Conservation (phyloP, 495 filamentous ascomycete species). For the Gamarada debralockiae region DNA sequence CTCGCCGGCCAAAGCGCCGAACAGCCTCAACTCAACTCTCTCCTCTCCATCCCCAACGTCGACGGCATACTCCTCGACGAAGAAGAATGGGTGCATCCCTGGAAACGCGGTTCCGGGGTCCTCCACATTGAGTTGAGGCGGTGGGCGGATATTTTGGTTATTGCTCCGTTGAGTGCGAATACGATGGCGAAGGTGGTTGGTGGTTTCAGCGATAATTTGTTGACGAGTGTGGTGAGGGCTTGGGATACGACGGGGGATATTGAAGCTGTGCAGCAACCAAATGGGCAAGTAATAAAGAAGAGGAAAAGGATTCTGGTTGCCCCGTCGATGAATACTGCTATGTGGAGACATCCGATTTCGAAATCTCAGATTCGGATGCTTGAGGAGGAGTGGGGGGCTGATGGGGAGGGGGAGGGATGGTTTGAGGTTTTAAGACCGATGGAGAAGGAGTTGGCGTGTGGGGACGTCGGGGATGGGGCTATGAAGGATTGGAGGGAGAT, state of each 20-base stretch:
- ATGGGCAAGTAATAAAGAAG: not conserved
- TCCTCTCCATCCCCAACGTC: constrained; percentile 52
- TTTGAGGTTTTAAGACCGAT: constrained; percentile 66
- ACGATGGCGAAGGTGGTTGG: constrained; percentile 71
- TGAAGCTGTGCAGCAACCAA: constrained; percentile 28
- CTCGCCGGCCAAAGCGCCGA: constrained; percentile 63
- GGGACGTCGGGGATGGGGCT: constrained; percentile 71
- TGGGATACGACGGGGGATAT: constrained; percentile 75
- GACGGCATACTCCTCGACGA: constrained; percentile 72
- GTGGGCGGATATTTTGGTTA: constrained; percentile 77
- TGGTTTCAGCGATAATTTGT: constrained; percentile 64
- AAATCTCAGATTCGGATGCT: constrained; percentile 63
- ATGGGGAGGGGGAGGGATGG: constrained; percentile 53
- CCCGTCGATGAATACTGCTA: constrained; percentile 82
- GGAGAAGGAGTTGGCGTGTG: constrained; percentile 75
- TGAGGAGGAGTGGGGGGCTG: constrained; percentile 66
- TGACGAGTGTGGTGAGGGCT: constrained; percentile 72
- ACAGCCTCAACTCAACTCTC: constrained; percentile 56
- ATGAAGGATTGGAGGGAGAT: constrained; percentile 79
- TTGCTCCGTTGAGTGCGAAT: constrained; percentile 78
- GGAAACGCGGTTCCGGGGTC: constrained; percentile 63
- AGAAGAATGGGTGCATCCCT: constrained; percentile 77
- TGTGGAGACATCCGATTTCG: constrained; percentile 86
- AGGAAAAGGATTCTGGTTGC: constrained; percentile 24
- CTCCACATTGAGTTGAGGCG: constrained; percentile 81